These are phyloP conservation scores for Chaetomium sp. DNA, from an alignment of 2,329 filamentous ascomycete species.

Conservation along the genomic window DNA sequence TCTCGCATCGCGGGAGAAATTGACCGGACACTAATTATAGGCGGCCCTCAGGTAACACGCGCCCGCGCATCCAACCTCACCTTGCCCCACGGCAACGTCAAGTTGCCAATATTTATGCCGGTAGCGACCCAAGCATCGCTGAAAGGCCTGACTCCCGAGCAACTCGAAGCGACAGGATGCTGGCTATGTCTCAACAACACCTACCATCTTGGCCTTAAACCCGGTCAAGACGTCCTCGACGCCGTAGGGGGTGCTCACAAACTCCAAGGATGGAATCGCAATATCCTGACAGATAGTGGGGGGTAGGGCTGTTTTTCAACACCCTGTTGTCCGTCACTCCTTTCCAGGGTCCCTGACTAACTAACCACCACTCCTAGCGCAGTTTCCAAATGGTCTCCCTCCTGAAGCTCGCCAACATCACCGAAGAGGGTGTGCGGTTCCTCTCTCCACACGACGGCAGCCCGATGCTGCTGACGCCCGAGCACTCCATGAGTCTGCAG, in stretches of 20 bases:
- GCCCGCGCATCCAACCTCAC: conserved; percentile 82
- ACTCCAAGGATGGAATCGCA: conserved; percentile 90
- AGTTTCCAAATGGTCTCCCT: conserved; percentile 99
- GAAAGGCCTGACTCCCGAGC: conserved; percentile 88
- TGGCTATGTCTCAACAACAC: conserved; percentile 95
- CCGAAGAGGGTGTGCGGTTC: conserved; percentile 92
- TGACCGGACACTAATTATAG: not conserved
- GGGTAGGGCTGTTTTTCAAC: conserved; percentile 43
- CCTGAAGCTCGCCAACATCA: conserved; percentile 85
- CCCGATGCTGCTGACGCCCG: conserved; percentile 94
- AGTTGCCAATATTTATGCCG: conserved; percentile 95
- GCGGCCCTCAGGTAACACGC: conserved; percentile 67
- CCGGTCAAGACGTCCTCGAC: conserved; percentile 83
- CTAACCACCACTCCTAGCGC: conserved; percentile 13
- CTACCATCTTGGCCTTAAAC: conserved; percentile 92
- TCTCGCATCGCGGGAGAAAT: no score
- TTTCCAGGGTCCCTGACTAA: not conserved
- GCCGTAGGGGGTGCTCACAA: conserved; percentile 87
- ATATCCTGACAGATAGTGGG: conserved; percentile 80
- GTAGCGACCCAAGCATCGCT: conserved; percentile 94
- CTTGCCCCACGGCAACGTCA: conserved; percentile 85
- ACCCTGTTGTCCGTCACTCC: conserved; percentile 23
- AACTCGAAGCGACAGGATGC: conserved; percentile 84
- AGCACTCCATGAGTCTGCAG: conserved; percentile 92
- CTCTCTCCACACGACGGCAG: conserved; percentile 92